Evolutionary conservation across 768 basidiomycete species (phyloP), one percentile per base, ranked within the genome.

Genomic region (Amanita jacksonii): DNA sequence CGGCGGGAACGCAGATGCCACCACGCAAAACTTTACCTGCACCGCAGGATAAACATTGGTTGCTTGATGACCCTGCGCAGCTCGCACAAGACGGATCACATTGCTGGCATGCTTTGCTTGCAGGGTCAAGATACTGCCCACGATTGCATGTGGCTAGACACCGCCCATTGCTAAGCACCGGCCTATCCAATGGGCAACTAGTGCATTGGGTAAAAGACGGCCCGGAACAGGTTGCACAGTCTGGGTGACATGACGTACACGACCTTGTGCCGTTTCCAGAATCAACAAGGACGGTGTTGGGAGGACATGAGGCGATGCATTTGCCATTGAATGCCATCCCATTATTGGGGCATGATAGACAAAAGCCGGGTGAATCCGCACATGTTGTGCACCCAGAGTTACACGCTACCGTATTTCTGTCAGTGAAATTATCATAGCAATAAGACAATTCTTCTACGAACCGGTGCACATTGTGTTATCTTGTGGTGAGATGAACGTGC

Each of bases 171-270:
- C 74, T 74, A 36, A 81, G 76, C 30, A 90, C 85, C 0, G 87
- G 89, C 0, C 79, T 74, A 16, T 67, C 62, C 20, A 77, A 53
- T 24, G 77, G 69, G 54, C 89, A 92, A 38, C 74, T 74, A 6
- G 77, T 70, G 61, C 90, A 94, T 56, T 90, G 81, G 55, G 76
- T 78, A 64, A 87, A 87, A 0, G 78, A 74, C 16, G 73, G 54
- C n/a, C 87, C 88, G 18, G 78, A 77, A 61, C 91, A 94, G 1
- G 82, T 79, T 12, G 76, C 77, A 54, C 90, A 94, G 56, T 93
- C 91, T 0, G 87, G 78, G 48, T 93, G 89, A 59, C 91, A 94
- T 4, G 79, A 53, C 43, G 77, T 55, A 63, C 90, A 93, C 20
- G 74, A 62, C 18, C 78, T 41, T 31, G 32, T 19, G 3, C 15